phyloP scores from a whole-genome alignment of 768 basidiomycete genomes.

The Rhizopogon vulgaris region DNA sequence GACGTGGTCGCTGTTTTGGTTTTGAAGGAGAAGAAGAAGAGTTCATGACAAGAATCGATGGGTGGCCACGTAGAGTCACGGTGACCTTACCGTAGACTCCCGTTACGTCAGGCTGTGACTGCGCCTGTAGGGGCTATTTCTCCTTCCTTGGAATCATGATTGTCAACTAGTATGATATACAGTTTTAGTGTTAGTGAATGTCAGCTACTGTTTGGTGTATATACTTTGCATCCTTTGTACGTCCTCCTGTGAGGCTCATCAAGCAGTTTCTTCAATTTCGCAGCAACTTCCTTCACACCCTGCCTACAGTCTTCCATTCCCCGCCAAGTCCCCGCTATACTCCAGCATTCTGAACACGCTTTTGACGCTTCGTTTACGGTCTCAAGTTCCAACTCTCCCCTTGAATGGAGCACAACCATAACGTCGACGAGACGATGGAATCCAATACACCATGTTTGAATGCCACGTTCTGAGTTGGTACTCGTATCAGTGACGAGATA shows the following conservation, averaged over 20 bases:
- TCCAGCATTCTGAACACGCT: constrained; percentile 80
- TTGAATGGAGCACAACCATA: constrained; percentile 61
- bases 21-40: background rate
- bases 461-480: constrained; percentile 51
- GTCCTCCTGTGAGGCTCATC: constrained; percentile 27
- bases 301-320: constrained; percentile 59
- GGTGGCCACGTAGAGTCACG: background rate
- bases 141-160: background rate
- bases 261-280: constrained; percentile 48
- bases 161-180: background rate
- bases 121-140: constrained; percentile 1
- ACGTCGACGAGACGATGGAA: constrained; percentile 68
- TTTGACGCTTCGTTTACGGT: constrained; percentile 58
- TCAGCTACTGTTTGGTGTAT: constrained; percentile 20
- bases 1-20: background rate
- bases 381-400: constrained; percentile 67
- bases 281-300: constrained; percentile 55
- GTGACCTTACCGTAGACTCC: background rate
- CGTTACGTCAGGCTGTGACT: constrained; percentile 2
- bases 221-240: constrained; percentile 26
- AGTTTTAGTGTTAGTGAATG: background rate
- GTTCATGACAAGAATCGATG: background rate
- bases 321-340: constrained; percentile 59
- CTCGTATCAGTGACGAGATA: constrained; percentile 72
- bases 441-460: constrained; percentile 59